Base-by-base conservation (phyloP, 192 early-diverging fungal species). In the Podila epicladia region DNA sequence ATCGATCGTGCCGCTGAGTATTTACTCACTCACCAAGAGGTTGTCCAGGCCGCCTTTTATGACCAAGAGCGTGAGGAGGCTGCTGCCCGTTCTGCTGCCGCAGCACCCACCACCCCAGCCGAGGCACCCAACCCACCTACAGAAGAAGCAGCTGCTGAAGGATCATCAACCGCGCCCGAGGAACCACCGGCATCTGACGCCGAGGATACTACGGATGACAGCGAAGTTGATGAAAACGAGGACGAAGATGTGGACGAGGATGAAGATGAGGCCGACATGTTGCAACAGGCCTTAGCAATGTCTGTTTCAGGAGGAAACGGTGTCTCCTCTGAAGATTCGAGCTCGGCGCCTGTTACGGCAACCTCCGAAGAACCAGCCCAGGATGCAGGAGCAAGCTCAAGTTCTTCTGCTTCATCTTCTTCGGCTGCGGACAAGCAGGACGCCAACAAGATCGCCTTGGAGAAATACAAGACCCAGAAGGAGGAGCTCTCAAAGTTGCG, bases 1-100 rank as follows among this genome's bases (percentile, higher is more conserved):
- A 83, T 97, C 6, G 86, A 86, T 22, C 86, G 94, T 20, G 97
- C 97, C 0, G 91, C 94, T 1, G 95, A 99, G 33, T 96, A 96
- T 63, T 75, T 99, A 31, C 73, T 98, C 7, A 91, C 87, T 13
- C 89, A 95, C 68, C 93, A 91, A 3, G 85, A 91, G 62, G 79
- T 91, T 32, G 74, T 79, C 37, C 73, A 80, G 29, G 69, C 68
- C 11, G 73, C 87, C 1, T 53, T 83, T 49, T 71, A 85, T 15
- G 67, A 87, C 19, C 64, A 79, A 37, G 76, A 75, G 55, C 53
- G 68, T 26, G 76, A 87, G 38, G 72, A 78, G 4, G 76, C 75
- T 50, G 83, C 83, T 9, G 79, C 80, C 41, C 55, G 77, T 33
- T 84, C 76, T 1, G 84, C 78, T 4, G 83, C 68, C 9, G 74